Base-by-base conservation (phyloP, 495 filamentous ascomycete species). In the Xylaria flabelliformis region DNA sequence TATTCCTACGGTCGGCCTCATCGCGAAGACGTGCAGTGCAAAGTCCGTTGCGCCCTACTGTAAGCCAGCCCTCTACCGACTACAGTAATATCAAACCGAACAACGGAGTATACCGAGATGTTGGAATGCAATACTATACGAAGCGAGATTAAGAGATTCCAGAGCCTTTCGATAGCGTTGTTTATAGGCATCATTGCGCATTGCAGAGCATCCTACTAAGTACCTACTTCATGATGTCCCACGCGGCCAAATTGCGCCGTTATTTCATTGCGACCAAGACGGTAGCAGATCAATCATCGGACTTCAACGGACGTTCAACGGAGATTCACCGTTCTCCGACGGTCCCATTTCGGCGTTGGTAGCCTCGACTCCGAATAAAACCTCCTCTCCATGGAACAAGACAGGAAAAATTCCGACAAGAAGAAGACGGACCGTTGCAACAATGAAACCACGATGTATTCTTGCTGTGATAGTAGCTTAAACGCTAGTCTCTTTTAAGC, bases 331-430 rank as follows among this genome's bases (percentile, higher is more conserved):
- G 62, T 32, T 19, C 8, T 48, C 39, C 42, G 42, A 42, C 6
- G 39, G 42, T 50, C 32, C 21, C 62, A 46, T 64, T 66, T 66
- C 64, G 64, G 64, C 17, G 46, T 53, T 66, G 15, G 15, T 65
- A 0, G 15, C 64, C 17, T 39, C 19, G 46, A 34, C 46, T 53
- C 64, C 46, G 64, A 53, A 39, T 29, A 39, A 50, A 32, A 26
- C 39, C 29, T 46, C 44, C 39, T 64, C n/a, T 64, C 42, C 10
- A 29, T 48, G 41, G 26, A 29, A 64, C 24, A 10, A 61, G 19
- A 61, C 62, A 26, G 62, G 62, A 64, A 64, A 26, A 64, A 64
- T 50, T 48, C 62, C 62, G 62, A 64, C 39, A 48, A 29, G 62
- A 34, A 61, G 53, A 29, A 10, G 6, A 29, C 39, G 39, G 39